These are phyloP conservation scores for Pseudofabraea citricarpa DNA, from an alignment of 2,329 filamentous ascomycete genomes.

Conservation along the genomic window DNA sequence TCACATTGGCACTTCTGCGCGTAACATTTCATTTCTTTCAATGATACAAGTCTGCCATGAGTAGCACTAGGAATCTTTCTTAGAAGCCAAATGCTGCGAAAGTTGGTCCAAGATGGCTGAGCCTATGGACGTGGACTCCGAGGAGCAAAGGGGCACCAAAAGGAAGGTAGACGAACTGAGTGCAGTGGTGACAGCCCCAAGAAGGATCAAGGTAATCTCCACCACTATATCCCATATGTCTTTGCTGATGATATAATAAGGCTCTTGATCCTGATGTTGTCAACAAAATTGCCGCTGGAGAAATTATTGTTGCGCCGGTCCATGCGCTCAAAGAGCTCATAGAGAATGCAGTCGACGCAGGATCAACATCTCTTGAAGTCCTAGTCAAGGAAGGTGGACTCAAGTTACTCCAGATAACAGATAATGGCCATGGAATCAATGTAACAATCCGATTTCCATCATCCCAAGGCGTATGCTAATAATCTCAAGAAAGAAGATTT, in stretches of 20 bases:
- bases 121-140: constrained; percentile 37
- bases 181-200: constrained; percentile 34
- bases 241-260: constrained; percentile 40
- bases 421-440: constrained; percentile 94
- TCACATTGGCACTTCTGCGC: too few relatives aligned
- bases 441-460: constrained; percentile 41
- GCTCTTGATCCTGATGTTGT: constrained; percentile 88
- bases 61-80: neutral
- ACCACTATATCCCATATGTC: neutral
- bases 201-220: constrained; percentile 40
- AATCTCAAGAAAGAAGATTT: constrained; percentile 74
- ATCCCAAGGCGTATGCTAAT: constrained; percentile 4
- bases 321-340: constrained; percentile 95
- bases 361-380: constrained; percentile 85
- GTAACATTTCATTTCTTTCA: too few relatives aligned
- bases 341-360: constrained; percentile 97
- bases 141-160: constrained; percentile 33
- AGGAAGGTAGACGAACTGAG: constrained; percentile 41
- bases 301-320: constrained; percentile 96
- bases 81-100: neutral
- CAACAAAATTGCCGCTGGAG: constrained; percentile 97
- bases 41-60: too few relatives aligned
- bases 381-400: constrained; percentile 91
- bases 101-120: constrained; percentile 25
- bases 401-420: constrained; percentile 92